These are phyloP conservation scores for Aspergillus neoniger DNA, from an alignment of 2,329 filamentous ascomycete species.

Conservation along the genomic window DNA sequence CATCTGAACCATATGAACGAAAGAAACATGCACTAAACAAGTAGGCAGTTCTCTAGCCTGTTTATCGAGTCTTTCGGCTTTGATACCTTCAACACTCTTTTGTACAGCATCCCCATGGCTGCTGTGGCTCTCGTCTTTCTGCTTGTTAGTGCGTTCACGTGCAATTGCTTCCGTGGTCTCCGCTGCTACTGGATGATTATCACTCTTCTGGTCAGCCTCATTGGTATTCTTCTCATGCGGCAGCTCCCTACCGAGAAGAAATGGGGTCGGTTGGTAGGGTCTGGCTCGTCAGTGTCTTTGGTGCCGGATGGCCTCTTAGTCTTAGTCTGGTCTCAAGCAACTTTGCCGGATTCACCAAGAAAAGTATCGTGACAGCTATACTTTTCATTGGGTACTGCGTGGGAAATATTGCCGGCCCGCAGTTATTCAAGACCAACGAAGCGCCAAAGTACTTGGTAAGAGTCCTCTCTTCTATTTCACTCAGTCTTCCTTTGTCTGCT, in stretches of 20 bases:
- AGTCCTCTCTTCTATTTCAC: not conserved
- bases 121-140: conserved; percentile 15
- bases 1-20: not conserved
- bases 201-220: conserved; percentile 7
- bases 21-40: not conserved
- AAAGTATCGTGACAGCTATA: conserved; percentile 39
- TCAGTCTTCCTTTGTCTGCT: not conserved
- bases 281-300: conserved; percentile 30
- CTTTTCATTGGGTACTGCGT: conserved; percentile 48
- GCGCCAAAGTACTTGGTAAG: conserved; percentile 11
- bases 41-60: conserved; percentile 20
- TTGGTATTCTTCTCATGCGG: conserved; percentile 31
- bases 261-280: conserved; percentile 28
- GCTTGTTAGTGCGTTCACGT: conserved; percentile 5
- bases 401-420: conserved; percentile 32
- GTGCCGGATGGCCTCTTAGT: conserved; percentile 32
- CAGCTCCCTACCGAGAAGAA: conserved; percentile 21
- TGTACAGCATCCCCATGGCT: conserved; percentile 16
- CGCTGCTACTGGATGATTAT: conserved; percentile 14
- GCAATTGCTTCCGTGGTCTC: conserved; percentile 10
- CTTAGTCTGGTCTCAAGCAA: conserved; percentile 33
- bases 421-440: conserved; percentile 11
- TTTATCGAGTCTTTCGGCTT: conserved; percentile 23
- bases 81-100: conserved; percentile 20
- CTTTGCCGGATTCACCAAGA: conserved; percentile 36